A percentile compares a stretch with the other conserved stretches of the same genome.
Evolutionary conservation across 805 yeast genomes (phyloP).

Genomic region (Zygotorulaspora danielsina): DNA sequence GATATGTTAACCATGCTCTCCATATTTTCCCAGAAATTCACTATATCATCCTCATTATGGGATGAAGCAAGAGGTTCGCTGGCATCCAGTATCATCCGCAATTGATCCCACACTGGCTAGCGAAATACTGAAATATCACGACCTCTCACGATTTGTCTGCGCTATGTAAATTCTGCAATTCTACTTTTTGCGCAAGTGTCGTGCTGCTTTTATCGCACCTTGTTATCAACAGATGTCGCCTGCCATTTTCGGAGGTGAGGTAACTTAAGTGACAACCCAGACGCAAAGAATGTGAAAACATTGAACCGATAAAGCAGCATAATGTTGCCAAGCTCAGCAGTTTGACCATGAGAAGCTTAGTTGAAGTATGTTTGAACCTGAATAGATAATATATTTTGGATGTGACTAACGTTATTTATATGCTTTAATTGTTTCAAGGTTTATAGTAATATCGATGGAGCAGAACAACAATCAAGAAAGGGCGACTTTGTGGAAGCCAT

Average conservation of each 20-base stretch:
- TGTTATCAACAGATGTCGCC: neutral
- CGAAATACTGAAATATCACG: no score
- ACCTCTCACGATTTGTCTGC: no score
- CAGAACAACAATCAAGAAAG: conserved; percentile 45
- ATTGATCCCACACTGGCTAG: neutral
- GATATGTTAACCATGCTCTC: conserved; percentile 23
- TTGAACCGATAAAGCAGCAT: no score
- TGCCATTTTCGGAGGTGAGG: no score
- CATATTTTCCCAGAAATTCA: conserved; percentile 29
- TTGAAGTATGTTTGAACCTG: conserved; percentile 9
- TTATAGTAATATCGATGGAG: conserved; percentile 48
- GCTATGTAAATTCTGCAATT: neutral
- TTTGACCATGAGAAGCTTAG: conserved; percentile 8
- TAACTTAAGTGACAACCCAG: no score
- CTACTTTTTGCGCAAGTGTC: neutral
- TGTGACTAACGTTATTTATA: neutral
- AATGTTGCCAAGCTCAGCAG: no score
- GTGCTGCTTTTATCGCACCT: neutral
- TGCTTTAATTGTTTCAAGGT: conserved; percentile 34
- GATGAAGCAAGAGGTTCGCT: conserved; percentile 13
- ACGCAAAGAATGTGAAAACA: no score
- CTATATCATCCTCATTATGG: conserved; percentile 19
- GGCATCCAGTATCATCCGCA: conserved; percentile 27
- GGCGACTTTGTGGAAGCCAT: conserved; percentile 44
- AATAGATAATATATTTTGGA: neutral